Evolutionary conservation across 148 eudicot species (phyloP), one percentile per base, ranked within the genome.

Genomic region (Pharnaceum exiguum): DNA sequence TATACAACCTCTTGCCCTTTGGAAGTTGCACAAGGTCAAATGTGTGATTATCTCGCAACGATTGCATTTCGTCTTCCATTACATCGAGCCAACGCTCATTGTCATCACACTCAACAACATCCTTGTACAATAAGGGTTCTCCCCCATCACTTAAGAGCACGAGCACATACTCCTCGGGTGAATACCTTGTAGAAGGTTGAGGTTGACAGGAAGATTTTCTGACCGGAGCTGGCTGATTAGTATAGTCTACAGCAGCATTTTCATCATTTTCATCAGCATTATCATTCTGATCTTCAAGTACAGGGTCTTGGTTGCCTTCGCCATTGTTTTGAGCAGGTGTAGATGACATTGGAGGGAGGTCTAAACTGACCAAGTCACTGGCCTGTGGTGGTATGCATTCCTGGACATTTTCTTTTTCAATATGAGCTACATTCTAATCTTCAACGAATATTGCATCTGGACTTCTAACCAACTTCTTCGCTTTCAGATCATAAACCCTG

Each of bases 401-500:
- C 17, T 59, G 17, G 2, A 3, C 29, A 11, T 59, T 59, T 17
- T 59, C 29, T 16, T 59, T 59, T 17, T 59, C 30, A 10, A 58
- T 59, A 19, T 59, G 51, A 26, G 4, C 28, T 9, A 30, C 11
- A n/a, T 9, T 39, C 46, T 31, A 7, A 24, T 30, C 37, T 4
- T 30, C 30, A 12, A 35, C 50, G 32, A 59, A 59, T 2, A 59
- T 52, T 3, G 31, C 40, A 45, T 59, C 51, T 10, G 28, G 19
- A 5, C 63, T 58, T 43, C 16, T 11, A 16, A 59, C 15, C 19
- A 59, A 29, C 10, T 59, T 59, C 28, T 59, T 43, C 19, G 44
- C 63, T 18, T 44, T 21, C 3, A 21, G 63, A 31, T 59, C 63
- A 45, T 43, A 59, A 7, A 59, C 30, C 40, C 28, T 59, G 63